Base-by-base conservation (phyloP, 371 early-diverging fungal genomes). In the Mucor sp. region DNA sequence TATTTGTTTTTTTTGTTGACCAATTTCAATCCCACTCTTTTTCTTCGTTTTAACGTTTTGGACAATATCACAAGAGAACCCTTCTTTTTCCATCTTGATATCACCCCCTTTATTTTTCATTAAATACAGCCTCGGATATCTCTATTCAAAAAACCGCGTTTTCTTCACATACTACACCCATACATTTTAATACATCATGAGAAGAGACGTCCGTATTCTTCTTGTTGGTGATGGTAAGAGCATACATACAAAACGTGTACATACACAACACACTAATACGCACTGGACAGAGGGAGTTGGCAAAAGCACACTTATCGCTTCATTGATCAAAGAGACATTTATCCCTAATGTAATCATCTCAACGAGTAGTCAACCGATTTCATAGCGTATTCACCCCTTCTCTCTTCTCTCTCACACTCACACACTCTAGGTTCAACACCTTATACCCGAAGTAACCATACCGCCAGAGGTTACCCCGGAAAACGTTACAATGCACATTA, bases 391-490 rank as follows among this genome's bases (percentile, higher is more conserved):
- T 27, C 4, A 25, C 21, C 9, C 23, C 12, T 1, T 12, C 37
- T 33, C 27, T 33, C 6, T 53, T 33, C 6, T n/a, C 33, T 56
- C 37, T 39, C 21, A n/a, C n/a, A n/a, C n/a, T n/a, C n/a, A n/a
- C n/a, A n/a, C n/a, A n/a, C n/a, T 44, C 57, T 60, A 98, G 97
- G 93, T 98, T 41, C 97, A 96, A 71, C 94, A 95, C 68, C 94
- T 97, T 41, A 93, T 97, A 63, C 97, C 98, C 28, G 99, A 97
- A 76, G 96, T 97, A 37, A 97, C 97, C 17, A 97, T 99, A 66
- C 99, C 99, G 32, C 96, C 98, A 58, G 97, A 97, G 72, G 94
- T 97, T 75, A 97, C 98, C 35, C 92, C 95, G 2, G 99, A 97
- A 72, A 94, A 95, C 66, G 95, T 96, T 25, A 96, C 96, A 19